These are phyloP conservation scores for Melanomma pulvis-pyrius DNA, from an alignment of 495 filamentous ascomycete genomes.

Conservation along the genomic window DNA sequence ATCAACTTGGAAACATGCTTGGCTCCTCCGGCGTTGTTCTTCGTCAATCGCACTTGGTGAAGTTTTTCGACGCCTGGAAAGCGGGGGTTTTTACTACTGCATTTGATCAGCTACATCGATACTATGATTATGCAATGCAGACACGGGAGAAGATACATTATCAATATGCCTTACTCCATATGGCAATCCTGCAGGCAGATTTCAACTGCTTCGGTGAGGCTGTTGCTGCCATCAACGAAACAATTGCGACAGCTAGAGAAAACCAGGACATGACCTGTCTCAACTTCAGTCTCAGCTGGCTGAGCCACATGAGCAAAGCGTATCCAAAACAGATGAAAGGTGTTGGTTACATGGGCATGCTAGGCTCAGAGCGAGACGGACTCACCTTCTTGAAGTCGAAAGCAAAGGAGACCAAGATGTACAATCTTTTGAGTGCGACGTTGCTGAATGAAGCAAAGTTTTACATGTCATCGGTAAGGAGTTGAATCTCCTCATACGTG, in stretches of 20 bases:
- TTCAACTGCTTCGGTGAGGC: slow-evolving; percentile 91
- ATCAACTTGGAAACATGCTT: slow-evolving; percentile 67
- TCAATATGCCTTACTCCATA: slow-evolving; percentile 93
- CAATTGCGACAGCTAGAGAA: slow-evolving; percentile 86
- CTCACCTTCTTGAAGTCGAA: slow-evolving; percentile 84
- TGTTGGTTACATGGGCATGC: slow-evolving; percentile 69
- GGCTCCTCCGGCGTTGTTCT: slow-evolving; percentile 67
- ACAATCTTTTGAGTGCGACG: slow-evolving; percentile 81
- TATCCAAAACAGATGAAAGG: slow-evolving; percentile 76
- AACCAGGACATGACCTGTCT: slow-evolving; percentile 89
- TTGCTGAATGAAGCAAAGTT: slow-evolving; percentile 86
- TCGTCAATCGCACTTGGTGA: slow-evolving; percentile 75
- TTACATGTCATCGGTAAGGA: slow-evolving; percentile 65
- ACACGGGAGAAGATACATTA: slow-evolving; percentile 83
- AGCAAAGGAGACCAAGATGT: slow-evolving; percentile 86
- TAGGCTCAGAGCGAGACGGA: slow-evolving; percentile 78
- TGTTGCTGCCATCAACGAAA: slow-evolving; percentile 89
- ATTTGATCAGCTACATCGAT: slow-evolving; percentile 89
- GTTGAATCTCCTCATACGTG: slow-evolving; percentile 10
- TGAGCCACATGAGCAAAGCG: slow-evolving; percentile 90
- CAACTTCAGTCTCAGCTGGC: slow-evolving; percentile 94
- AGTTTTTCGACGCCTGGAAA: slow-evolving; percentile 89
- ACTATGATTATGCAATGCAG: slow-evolving; percentile 97
- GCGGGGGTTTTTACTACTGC: slow-evolving; percentile 87
- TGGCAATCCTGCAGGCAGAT: slow-evolving; percentile 91